Evolutionary conservation across 805 yeast species (phyloP), one percentile per base, ranked within the genome.

Genomic region (Clavispora carvajalis): DNA sequence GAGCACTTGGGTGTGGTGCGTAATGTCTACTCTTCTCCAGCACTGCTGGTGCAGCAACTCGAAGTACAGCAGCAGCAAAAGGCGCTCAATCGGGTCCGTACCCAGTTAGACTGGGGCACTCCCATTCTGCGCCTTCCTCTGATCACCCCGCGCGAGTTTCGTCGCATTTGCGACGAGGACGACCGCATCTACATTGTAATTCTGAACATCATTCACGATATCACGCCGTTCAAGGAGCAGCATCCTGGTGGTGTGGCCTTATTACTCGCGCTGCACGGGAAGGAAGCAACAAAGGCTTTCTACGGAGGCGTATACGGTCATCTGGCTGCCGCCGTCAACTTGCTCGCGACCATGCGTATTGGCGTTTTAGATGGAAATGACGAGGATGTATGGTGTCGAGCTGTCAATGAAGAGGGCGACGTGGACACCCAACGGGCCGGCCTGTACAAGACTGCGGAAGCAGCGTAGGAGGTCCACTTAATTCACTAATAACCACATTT

Each of bases 251-350:
- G 98, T 2, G 62, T 79, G 23, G 82, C 90, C 5, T 72, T 90
- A 37, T 78, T 90, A 40, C 71, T 70, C 48, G 80, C 93, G 0
- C 85, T 95, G 2, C 81, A 86, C 43, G 97, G 97, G 10, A 86
- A 85, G 60, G 97, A 90, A 60, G 96, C 95, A 7, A 89, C 97
- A 3, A 80, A 85, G 38, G 96, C 95, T 2, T 90, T 90, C 62
- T 88, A 83, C 59, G 97, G 98, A 17, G 97, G 96, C 3, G 97
- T 90, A 10, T 90, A 90, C 64, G 78, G 79, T 41, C 98, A 90
- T 61, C 84, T 93, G 52, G 88, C 91, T 42, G 97, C 97, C 0
- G 97, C 96, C 1, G 85, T 83, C 56, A 90, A 90, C 62, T 63
- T 90, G 45, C 68, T 90, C 45, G 95, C 96, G 2, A 90, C 96